These are phyloP conservation scores for Botrytis paeoniae DNA, from an alignment of 2,329 filamentous ascomycete genomes.

Conservation along the genomic window DNA sequence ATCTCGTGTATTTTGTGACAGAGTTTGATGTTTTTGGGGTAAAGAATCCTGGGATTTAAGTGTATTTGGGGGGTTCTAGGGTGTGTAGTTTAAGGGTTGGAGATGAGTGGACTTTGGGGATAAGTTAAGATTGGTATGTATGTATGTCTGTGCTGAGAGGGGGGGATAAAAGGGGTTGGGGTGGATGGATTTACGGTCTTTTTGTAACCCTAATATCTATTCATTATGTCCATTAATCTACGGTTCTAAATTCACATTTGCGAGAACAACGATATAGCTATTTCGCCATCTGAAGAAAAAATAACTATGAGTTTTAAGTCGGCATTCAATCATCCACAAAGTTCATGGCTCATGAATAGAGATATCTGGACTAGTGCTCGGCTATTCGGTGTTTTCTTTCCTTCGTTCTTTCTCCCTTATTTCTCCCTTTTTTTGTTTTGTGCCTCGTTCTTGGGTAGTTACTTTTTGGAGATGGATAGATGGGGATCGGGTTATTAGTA, in stretches of 20 bases:
- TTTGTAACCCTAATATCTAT: neutral
- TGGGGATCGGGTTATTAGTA: neutral
- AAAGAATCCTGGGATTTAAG: no score
- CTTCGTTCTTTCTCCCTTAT: neutral
- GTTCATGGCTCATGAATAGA: neutral
- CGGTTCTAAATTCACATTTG: neutral
- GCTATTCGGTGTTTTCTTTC: neutral
- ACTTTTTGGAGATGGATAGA: fast-evolving
- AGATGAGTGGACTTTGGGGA: neutral
- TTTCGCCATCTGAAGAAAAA: neutral
- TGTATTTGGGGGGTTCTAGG: neutral
- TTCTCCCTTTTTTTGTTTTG: fast-evolving
- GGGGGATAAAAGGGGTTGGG: neutral
- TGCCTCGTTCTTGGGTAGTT: neutral
- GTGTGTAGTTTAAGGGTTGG: neutral
- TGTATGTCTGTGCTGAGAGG: neutral
- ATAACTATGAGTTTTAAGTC: fast-evolving
- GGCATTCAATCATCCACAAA: neutral
- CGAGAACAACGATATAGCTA: fast-evolving
- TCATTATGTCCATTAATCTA: neutral
- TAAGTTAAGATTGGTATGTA: neutral
- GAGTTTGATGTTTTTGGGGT: no score
- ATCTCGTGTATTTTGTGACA: neutral
- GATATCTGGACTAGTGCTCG: neutral
- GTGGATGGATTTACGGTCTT: fast-evolving